Evolutionary conservation across 2,329 filamentous ascomycete genomes (phyloP).

Genomic region (Ophioceras dolichostomum): DNA sequence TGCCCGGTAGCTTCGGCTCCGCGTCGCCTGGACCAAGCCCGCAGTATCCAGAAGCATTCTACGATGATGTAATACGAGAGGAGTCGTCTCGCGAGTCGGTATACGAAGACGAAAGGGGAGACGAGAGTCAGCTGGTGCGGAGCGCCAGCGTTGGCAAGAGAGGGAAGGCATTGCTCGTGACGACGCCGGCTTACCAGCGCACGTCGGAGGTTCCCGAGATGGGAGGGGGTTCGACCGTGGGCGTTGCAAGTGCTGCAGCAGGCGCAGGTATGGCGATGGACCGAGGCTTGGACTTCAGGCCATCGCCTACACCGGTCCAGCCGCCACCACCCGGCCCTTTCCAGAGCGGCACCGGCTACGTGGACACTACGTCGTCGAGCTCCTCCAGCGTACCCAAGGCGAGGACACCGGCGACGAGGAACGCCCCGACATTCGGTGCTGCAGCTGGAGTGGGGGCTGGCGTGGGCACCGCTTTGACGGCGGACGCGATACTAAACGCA

Average conservation of each 20-base stretch:
- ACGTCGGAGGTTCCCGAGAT: conserved; percentile 2
- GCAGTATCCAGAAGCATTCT: conserved; percentile 33
- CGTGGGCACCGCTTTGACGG: conserved; percentile 19
- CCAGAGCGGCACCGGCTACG: conserved; percentile 29
- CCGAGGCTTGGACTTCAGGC: too few species aligned
- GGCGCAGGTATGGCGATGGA: too few species aligned
- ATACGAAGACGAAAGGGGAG: conserved; percentile 33
- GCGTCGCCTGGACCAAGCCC: conserved; percentile 31
- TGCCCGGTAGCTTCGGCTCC: conserved; percentile 55
- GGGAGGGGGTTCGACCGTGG: too few species aligned
- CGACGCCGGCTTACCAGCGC: conserved; percentile 14
- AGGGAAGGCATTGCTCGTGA: conserved; percentile 44
- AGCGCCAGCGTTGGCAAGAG: conserved; percentile 50
- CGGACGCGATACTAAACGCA: conserved; percentile 36
- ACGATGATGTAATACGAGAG: conserved; percentile 36
- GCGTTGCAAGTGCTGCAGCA: too few species aligned
- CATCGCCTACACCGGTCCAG: conserved; percentile 24
- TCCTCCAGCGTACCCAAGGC: conserved; percentile 24
- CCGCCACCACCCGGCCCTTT: conserved; percentile 26
- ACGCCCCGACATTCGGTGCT: neutral
- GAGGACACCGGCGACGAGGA: conserved; percentile 6
- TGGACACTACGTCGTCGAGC: conserved; percentile 33
- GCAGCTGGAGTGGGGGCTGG: neutral
- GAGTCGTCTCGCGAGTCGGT: conserved; percentile 25
- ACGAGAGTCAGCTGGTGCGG: conserved; percentile 45